Conservation (phyloP, 495 filamentous ascomycete genomes). For the Penicillium dipodomyicola region DNA sequence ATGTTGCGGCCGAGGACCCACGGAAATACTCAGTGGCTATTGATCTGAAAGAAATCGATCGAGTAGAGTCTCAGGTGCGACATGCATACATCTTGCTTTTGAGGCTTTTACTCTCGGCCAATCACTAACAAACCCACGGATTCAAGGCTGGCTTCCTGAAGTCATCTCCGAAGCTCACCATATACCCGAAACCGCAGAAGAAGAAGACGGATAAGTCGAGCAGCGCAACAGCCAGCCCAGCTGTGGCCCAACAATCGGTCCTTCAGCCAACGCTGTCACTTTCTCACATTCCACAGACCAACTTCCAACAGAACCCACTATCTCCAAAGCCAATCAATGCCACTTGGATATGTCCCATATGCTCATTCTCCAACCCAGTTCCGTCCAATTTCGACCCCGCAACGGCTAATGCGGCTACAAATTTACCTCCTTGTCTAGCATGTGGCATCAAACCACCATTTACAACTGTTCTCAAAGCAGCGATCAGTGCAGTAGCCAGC, state of each 20-base stretch:
- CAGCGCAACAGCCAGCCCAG: slow-evolving; percentile 36
- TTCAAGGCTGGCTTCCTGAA: slow-evolving; percentile 85
- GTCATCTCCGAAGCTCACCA: slow-evolving; percentile 88
- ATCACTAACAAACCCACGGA: slow-evolving; percentile 6
- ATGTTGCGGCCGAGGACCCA: slow-evolving; percentile 86
- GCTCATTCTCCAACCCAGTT: slow-evolving; percentile 93
- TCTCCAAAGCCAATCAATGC: slow-evolving; percentile 50
- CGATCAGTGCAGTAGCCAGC: slow-evolving; percentile 65
- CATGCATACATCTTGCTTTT: neutral
- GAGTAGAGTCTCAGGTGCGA: slow-evolving; percentile 82
- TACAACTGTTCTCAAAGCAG: slow-evolving; percentile 76
- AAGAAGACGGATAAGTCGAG: slow-evolving; percentile 36
- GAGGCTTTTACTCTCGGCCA: neutral
- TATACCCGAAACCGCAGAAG: slow-evolving; percentile 76
- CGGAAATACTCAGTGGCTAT: slow-evolving; percentile 81
- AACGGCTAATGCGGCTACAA: slow-evolving; percentile 68
- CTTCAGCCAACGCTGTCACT: slow-evolving; percentile 22
- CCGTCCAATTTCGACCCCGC: slow-evolving; percentile 88
- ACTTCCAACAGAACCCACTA: slow-evolving; percentile 18
- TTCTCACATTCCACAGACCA: slow-evolving; percentile 28
- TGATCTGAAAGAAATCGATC: slow-evolving; percentile 86
- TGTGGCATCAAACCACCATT: slow-evolving; percentile 93
- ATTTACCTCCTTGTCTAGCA: slow-evolving; percentile 81
- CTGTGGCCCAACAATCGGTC: slow-evolving; percentile 25
- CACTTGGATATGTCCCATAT: slow-evolving; percentile 98